Evolutionary conservation across 306 rosid species (phyloP).

Genomic region (Trifolium repens): DNA sequence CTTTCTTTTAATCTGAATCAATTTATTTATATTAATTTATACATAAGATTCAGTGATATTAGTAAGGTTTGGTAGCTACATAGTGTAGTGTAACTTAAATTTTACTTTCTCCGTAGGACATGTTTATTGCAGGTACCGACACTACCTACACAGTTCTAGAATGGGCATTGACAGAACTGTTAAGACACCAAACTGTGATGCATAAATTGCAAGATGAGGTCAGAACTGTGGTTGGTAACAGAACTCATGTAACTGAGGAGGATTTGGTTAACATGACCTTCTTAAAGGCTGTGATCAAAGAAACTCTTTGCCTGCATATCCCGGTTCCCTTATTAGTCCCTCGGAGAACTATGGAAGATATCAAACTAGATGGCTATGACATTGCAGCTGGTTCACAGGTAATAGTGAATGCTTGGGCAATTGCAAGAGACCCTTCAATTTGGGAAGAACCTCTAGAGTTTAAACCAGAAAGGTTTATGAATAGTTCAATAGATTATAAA

Average conservation of each 20-base stretch:
- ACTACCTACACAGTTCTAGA: conserved; percentile 29
- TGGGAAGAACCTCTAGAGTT: conserved; percentile 42
- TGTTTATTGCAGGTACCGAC: conserved; percentile 36
- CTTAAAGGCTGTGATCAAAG: conserved; percentile 40
- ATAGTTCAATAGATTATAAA: conserved; percentile 9
- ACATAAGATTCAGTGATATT: too few relatives aligned
- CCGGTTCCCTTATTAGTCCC: conserved; percentile 14
- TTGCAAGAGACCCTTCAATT: conserved; percentile 35
- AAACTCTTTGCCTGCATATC: conserved; percentile 28
- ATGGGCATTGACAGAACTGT: conserved; percentile 35
- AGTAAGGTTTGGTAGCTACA: too few relatives aligned
- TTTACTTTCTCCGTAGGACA: background rate
- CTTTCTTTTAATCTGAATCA: too few relatives aligned
- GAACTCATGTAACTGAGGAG: conserved; percentile 14
- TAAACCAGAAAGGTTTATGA: conserved; percentile 43
- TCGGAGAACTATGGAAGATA: conserved; percentile 2
- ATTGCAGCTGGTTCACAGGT: conserved; percentile 22
- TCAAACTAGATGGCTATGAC: conserved; percentile 33
- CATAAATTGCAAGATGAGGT: conserved; percentile 37
- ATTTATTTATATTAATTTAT: too few relatives aligned
- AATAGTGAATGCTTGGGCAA: conserved; percentile 24
- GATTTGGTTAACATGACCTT: conserved; percentile 33
- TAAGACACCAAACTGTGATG: conserved; percentile 2
- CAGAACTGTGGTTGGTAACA: conserved; percentile 17
- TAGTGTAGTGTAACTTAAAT: background rate